Conservation (phyloP, 768 basidiomycete genomes). For the Daedaleopsis nitida region DNA sequence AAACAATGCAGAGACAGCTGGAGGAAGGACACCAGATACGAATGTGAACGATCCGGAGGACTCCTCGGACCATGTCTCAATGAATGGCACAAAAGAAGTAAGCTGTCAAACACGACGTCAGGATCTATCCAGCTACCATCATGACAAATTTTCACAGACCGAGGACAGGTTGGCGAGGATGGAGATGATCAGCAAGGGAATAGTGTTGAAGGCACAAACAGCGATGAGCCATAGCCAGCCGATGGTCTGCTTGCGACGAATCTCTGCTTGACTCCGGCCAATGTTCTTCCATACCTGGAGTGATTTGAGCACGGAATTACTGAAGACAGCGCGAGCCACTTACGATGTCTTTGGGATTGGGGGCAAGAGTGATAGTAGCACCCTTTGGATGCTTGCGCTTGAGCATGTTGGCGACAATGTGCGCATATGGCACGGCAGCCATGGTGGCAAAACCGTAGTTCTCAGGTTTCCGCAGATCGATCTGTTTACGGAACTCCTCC, state of each 20-base stretch:
- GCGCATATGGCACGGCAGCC: constrained; percentile 86
- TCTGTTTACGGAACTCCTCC: constrained; percentile 70
- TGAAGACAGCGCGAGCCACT: constrained; percentile 25
- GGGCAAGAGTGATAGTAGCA: constrained; percentile 70
- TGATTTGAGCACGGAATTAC: constrained; percentile 3
- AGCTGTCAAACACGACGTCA: constrained; percentile 40
- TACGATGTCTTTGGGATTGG: constrained; percentile 89
- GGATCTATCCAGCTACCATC: background rate
- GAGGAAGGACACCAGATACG: constrained; percentile 91
- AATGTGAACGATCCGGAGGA: constrained; percentile 76
- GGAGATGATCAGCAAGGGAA: constrained; percentile 89
- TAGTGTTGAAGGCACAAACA: constrained; percentile 93
- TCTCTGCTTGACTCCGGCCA: constrained; percentile 66
- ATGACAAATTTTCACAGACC: constrained; percentile 41
- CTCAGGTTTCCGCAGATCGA: constrained; percentile 77
- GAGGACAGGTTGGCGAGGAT: constrained; percentile 87
- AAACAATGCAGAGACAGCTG: constrained; percentile 84
- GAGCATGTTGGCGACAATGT: constrained; percentile 77
- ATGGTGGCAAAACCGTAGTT: constrained; percentile 92
- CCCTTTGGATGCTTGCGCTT: constrained; percentile 72
- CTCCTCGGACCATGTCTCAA: constrained; percentile 65
- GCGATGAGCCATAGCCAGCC: constrained; percentile 79
- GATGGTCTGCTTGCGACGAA: constrained; percentile 64
- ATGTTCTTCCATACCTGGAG: constrained; percentile 89
- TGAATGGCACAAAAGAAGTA: constrained; percentile 70